Evolutionary conservation across 2,329 filamentous ascomycete species (phyloP).

Genomic region (Laburnicola sp.): DNA sequence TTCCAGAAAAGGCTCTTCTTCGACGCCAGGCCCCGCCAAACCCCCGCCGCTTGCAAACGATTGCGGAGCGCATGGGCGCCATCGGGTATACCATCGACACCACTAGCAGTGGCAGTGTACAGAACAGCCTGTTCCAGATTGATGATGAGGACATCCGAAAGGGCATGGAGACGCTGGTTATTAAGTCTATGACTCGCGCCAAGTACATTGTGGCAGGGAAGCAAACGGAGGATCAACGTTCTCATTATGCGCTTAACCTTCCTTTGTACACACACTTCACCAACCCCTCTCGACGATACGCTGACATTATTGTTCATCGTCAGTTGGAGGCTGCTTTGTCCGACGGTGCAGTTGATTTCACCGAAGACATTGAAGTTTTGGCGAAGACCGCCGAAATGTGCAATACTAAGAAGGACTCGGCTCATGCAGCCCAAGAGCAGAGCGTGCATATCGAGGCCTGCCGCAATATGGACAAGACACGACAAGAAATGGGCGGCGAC

Average conservation of each 20-base stretch:
- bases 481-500: conserved; percentile 83
- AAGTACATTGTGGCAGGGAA: conserved; percentile 92
- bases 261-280: conserved; percentile 98
- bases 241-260: conserved; percentile 90
- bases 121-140: conserved; percentile 93
- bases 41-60: conserved; percentile 82
- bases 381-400: conserved; percentile 92
- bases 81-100: conserved; percentile 89
- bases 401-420: conserved; percentile 99
- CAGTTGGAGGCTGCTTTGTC: conserved; percentile 88
- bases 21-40: conserved; percentile 86
- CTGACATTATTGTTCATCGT: conserved; percentile 92
- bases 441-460: conserved; percentile 98
- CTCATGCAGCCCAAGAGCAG: conserved; percentile 96
- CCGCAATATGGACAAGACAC: conserved; percentile 90
- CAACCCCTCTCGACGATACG: conserved; percentile 89
- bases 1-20: conserved; percentile 91
- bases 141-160: conserved; percentile 87
- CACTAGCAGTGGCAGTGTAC: conserved; percentile 83
- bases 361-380: conserved; percentile 83
- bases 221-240: conserved; percentile 73
- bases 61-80: conserved; percentile 89
- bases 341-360: conserved; percentile 79
- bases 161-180: conserved; percentile 93
- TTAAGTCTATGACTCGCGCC: conserved; percentile 94